Evolutionary conservation across 139 green algal species (phyloP).

Genomic region (Astrephomene gubernaculifera): DNA sequence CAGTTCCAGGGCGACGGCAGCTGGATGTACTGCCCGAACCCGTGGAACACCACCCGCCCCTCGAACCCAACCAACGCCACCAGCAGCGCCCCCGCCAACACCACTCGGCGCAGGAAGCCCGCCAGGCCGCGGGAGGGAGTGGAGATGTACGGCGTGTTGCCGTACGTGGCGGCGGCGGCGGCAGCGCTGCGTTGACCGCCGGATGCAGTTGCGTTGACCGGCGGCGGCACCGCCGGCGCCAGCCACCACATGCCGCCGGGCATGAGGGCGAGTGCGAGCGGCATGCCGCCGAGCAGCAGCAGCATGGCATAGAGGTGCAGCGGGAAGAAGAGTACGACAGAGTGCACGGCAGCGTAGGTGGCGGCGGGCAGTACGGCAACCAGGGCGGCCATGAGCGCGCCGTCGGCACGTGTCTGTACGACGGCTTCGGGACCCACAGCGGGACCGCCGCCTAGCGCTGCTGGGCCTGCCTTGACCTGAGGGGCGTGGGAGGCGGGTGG

Average conservation of each 20-base stretch:
- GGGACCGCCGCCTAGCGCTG: neutral
- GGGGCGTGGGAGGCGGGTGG: no score
- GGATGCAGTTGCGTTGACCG: constrained; percentile 32
- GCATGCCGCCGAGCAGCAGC: constrained; percentile 71
- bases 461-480: constrained; percentile 21
- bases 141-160: constrained; percentile 2
- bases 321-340: constrained; percentile 59
- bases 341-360: constrained; percentile 78
- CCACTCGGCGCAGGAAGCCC: constrained; percentile 40
- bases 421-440: constrained; percentile 39
- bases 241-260: constrained; percentile 89
- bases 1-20: constrained; percentile 91
- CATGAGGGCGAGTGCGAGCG: constrained; percentile 71
- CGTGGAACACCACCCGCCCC: constrained; percentile 90
- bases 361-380: constrained; percentile 67
- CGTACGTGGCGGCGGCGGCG: neutral
- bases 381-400: constrained; percentile 62
- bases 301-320: constrained; percentile 81
- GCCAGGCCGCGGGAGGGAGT: constrained; percentile 28
- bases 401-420: constrained; percentile 69
- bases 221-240: constrained; percentile 26
- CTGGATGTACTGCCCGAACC: constrained; percentile 93
- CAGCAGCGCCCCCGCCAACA: constrained; percentile 53
- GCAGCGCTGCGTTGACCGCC: constrained; percentile 1
- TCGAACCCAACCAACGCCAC: constrained; percentile 83